Percentiles rank a stretch among this genome's conserved stretches.
These are phyloP conservation scores for Candida nonsorbophila DNA, from an alignment of 805 yeast genomes.

Conservation along the genomic window DNA sequence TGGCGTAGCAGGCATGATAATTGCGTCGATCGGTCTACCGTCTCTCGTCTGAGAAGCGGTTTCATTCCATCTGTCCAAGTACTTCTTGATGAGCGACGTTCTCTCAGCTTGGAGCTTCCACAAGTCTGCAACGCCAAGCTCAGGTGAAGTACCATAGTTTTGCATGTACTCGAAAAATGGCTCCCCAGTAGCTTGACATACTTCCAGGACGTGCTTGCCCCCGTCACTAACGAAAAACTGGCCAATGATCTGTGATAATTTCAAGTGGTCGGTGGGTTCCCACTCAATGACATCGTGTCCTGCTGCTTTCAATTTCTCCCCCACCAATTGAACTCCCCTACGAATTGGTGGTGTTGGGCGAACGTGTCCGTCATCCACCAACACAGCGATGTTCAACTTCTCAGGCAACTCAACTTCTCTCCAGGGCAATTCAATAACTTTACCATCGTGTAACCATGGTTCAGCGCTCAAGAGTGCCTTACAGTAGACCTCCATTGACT, in stretches of 20 bases:
- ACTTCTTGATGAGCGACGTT: conserved; percentile 50
- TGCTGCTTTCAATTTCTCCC: conserved; percentile 48
- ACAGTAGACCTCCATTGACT: conserved; percentile 8
- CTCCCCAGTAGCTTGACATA: conserved; percentile 62
- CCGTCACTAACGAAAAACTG: conserved; percentile 65
- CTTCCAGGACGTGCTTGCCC: conserved; percentile 47
- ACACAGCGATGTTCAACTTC: conserved; percentile 47
- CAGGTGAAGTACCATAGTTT: conserved; percentile 52
- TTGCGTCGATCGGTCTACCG: conserved; percentile 41
- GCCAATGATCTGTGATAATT: conserved; percentile 54
- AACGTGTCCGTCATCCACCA: conserved; percentile 62
- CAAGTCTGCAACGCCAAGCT: conserved; percentile 40
- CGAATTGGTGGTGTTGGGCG: conserved; percentile 65
- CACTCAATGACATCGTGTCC: conserved; percentile 55
- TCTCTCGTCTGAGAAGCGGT: conserved; percentile 43
- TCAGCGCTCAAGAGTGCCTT: conserved; percentile 36
- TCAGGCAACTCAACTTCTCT: conserved; percentile 34
- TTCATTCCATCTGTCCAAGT: conserved; percentile 50
- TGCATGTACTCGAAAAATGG: conserved; percentile 61
- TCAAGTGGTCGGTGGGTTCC: conserved; percentile 50
- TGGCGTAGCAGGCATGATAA: conserved; percentile 63
- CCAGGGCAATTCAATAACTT: conserved; percentile 50
- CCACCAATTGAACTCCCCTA: conserved; percentile 51
- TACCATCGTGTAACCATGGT: conserved; percentile 56
- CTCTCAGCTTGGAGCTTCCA: conserved; percentile 47